phyloP scores from a whole-genome alignment of 495 filamentous ascomycete genomes.

The Neurospora sp. region DNA sequence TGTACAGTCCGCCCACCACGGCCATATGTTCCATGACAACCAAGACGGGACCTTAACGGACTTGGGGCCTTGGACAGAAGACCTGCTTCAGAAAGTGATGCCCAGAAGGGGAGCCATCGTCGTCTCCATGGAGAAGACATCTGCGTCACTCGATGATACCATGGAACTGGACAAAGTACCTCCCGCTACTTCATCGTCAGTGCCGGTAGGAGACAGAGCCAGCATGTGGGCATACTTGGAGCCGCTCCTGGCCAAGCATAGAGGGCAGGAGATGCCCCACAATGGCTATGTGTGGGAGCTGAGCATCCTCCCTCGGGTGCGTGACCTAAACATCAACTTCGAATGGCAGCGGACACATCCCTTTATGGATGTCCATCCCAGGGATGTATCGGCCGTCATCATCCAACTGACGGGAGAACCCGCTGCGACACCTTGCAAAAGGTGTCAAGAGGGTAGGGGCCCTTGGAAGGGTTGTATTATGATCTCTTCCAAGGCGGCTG shows the following conservation, averaged over 20 bases:
- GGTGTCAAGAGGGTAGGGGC: slow-evolving; percentile 16
- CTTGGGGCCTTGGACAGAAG: slow-evolving; percentile 3
- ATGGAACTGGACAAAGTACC: background rate
- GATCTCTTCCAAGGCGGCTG: slow-evolving; percentile 11
- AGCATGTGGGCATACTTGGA: slow-evolving; percentile 14
- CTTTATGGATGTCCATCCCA: slow-evolving; percentile 12
- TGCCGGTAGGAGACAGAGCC: background rate
- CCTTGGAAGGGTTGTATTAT: slow-evolving; percentile 23
- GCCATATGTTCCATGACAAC: slow-evolving; percentile 23
- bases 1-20: slow-evolving; percentile 15
- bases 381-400: slow-evolving; percentile 23
- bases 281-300: slow-evolving; percentile 9
- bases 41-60: slow-evolving; percentile 26
- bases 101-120: slow-evolving; percentile 5
- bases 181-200: background rate
- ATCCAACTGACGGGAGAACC: slow-evolving; percentile 20
- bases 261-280: slow-evolving; percentile 3
- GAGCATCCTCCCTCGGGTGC: slow-evolving; percentile 12
- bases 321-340: slow-evolving; percentile 16
- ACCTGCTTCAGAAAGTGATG: slow-evolving; percentile 5
- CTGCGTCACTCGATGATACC: background rate
- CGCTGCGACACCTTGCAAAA: slow-evolving; percentile 16
- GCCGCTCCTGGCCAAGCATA: slow-evolving; percentile 11
- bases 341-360: slow-evolving; percentile 3
- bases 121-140: slow-evolving; percentile 7